phyloP scores from a whole-genome alignment of 257 asterid species.

The Lavandula angustifolia region DNA sequence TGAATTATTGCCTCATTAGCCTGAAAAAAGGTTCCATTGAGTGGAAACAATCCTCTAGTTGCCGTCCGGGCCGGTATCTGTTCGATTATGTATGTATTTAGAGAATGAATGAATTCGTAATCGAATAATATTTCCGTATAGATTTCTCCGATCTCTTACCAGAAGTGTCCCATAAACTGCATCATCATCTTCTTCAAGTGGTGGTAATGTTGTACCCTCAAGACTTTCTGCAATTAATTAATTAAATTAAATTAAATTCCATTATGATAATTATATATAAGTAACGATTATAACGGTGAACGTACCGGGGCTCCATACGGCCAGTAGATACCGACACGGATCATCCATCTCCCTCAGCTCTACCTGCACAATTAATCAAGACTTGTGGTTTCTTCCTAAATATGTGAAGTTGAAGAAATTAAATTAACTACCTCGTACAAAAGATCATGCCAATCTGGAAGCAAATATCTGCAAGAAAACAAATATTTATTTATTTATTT shows the following conservation, averaged over 20 bases:
- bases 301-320: constrained; percentile 37
- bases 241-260: too few relatives aligned
- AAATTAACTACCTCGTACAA: constrained; percentile 30
- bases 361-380: constrained; percentile 27
- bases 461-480: too few relatives aligned
- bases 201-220: neutral
- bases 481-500: too few relatives aligned
- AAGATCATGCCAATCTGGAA: too few relatives aligned
- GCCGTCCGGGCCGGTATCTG: constrained; percentile 38
- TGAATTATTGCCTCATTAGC: constrained; percentile 35
- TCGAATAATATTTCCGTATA: neutral
- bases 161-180: constrained; percentile 35
- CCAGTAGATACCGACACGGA: constrained; percentile 35
- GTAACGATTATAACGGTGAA: too few relatives aligned
- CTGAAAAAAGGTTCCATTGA: constrained; percentile 38
- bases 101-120: too few relatives aligned
- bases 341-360: constrained; percentile 35
- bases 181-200: constrained; percentile 7
- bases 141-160: constrained; percentile 23
- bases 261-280: neutral
- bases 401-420: constrained; percentile 10
- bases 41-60: constrained; percentile 35
- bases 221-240: constrained; percentile 16
- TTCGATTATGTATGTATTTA: neutral
- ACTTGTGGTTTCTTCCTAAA: neutral